Evolutionary conservation across 2,329 filamentous ascomycete genomes (phyloP).

Genomic region (Nothomitra cinnamomea): DNA sequence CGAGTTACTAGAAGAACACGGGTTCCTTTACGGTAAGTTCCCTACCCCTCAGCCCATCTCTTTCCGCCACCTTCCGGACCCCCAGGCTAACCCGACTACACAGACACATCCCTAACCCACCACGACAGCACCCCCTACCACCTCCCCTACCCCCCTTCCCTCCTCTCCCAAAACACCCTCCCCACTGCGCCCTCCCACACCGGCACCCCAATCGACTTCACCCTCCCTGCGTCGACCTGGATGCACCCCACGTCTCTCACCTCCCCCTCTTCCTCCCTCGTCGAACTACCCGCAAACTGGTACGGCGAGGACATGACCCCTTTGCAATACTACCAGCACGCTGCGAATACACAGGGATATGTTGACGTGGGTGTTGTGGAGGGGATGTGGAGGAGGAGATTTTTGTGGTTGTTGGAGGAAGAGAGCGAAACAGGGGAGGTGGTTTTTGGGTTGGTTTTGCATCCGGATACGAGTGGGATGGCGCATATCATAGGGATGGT

Average conservation of each 20-base stretch:
- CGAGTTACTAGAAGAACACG: slow-evolving; percentile 28
- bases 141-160: slow-evolving; percentile 16
- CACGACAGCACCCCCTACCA: slow-evolving; percentile 34
- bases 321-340: slow-evolving; percentile 28
- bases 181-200: background rate
- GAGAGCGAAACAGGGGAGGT: slow-evolving; percentile 16
- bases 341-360: slow-evolving; percentile 30
- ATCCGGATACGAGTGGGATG: slow-evolving; percentile 43
- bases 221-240: slow-evolving; percentile 24
- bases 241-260: slow-evolving; percentile 26
- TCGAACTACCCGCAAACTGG: slow-evolving; percentile 34
- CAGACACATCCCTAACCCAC: slow-evolving; percentile 33
- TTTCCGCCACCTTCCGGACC: background rate
- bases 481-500: slow-evolving; percentile 43
- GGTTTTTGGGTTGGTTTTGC: slow-evolving; percentile 35
- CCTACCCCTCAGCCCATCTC: background rate
- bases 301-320: slow-evolving; percentile 35
- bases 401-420: slow-evolving; percentile 17
- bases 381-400: slow-evolving; percentile 26
- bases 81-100: no score
- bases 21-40: slow-evolving; percentile 29
- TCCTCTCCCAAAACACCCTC: slow-evolving; percentile 6
- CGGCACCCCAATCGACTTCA: slow-evolving; percentile 25
- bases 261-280: slow-evolving; percentile 18
- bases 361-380: slow-evolving; percentile 30